Base-by-base conservation (phyloP, 2,329 filamentous ascomycete genomes). In the Aspergillus hortae region DNA sequence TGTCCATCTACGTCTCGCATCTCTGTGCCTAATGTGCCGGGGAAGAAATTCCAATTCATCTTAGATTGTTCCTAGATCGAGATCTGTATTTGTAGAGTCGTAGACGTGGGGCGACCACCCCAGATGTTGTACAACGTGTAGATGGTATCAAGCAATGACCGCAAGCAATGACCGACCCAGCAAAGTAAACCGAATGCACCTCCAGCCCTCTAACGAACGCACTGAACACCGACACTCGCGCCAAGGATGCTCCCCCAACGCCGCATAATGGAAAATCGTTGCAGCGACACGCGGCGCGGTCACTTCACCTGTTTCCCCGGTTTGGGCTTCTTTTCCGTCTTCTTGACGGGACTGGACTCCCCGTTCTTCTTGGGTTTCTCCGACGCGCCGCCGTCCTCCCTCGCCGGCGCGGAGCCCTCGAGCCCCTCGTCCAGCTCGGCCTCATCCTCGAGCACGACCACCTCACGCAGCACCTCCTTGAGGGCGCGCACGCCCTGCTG, bases 401-500 rank as follows among this genome's bases (percentile, higher is more conserved):
- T 47, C 46, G 48, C 17, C 41, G 48, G 32, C 51, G 44, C 48
- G 27, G 53, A 38, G n/a, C n/a, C 40, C 53, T 54, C 23, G 6
- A 15, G n/a, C 12, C 23, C 21, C 6, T 25, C 44, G 12, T 35
- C 50, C 27, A 46, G 44, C 14, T 52, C 59, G n/a, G 52, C 56
- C 35, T 74, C 75, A 43, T 72, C 74, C 49, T 74, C 72, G 15
- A 77, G 60, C 17, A 74, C 76, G 43, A 77, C 76, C 21, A 81
- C 73, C 56, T 75, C 74, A 51, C 79, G 71, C 59, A 84, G 61
- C 56, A 80, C 77, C 51, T 74, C 77, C 62, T 76, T 77, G 36
- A 84, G 68, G 15, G 76, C 74, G 52, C 72, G 75, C 6, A 79
- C 74, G 0, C 79, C 80, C 51, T 77, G 75, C 27, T 74, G 70